phyloP scores from a whole-genome alignment of 1,139 yeast species.

The Citeromyces siamensis region DNA sequence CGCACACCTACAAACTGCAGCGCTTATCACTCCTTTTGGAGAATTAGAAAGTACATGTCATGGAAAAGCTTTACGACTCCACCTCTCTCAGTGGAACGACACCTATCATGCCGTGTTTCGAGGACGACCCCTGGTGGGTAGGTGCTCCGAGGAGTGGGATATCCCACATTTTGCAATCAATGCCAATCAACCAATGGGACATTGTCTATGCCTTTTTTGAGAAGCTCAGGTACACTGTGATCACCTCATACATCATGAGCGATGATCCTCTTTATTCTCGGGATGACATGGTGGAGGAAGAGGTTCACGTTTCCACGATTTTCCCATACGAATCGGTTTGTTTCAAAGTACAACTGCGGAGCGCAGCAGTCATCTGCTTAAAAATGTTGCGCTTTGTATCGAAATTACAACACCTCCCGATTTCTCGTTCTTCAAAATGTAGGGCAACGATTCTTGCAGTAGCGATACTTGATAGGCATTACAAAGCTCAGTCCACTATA shows the following conservation, averaged over 20 bases:
- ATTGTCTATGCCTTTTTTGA: background rate
- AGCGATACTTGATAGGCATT: background rate
- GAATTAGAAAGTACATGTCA: too few species aligned
- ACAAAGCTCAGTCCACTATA: background rate
- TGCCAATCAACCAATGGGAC: background rate
- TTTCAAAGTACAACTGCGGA: background rate
- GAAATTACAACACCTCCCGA: too few species aligned
- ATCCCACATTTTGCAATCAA: background rate
- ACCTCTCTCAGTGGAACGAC: background rate
- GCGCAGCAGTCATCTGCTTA: too few species aligned
- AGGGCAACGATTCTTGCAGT: background rate
- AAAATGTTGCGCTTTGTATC: too few species aligned
- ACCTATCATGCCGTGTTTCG: background rate
- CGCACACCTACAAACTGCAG: too few species aligned
- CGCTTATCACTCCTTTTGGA: too few species aligned
- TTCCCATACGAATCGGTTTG: background rate
- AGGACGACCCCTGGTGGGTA: background rate
- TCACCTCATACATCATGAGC: slow-evolving; percentile 1
- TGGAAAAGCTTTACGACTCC: too few species aligned
- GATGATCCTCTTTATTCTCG: background rate
- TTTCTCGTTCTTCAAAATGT: background rate
- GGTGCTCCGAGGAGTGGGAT: background rate
- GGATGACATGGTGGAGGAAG: background rate
- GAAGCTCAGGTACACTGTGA: background rate
- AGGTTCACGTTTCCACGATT: background rate